Percentiles rank a stretch among this genome's conserved stretches.
Evolutionary conservation across 2,329 filamentous ascomycete genomes (phyloP).

Genomic region (Rasamsonia emersonii): DNA sequence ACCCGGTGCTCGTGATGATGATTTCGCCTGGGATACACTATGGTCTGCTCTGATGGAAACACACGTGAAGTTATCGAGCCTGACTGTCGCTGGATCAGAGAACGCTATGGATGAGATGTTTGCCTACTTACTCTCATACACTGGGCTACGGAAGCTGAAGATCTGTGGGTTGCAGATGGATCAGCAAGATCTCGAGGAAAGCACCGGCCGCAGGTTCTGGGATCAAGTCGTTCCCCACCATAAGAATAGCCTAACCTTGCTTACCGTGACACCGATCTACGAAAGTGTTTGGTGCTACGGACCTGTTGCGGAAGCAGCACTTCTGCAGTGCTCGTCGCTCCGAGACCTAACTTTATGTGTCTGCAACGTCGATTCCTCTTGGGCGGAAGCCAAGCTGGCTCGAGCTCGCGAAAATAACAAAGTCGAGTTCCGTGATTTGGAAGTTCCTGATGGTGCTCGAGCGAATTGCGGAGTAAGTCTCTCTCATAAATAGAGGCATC

Average conservation of each 20-base stretch:
- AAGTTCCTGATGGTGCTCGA: neutral
- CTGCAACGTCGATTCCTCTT: constrained; percentile 1
- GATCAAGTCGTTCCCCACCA: neutral
- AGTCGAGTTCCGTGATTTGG: neutral
- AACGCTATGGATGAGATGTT: constrained; percentile 1
- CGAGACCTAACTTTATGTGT: neutral
- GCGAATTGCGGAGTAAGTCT: neutral
- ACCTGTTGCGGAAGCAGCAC: neutral
- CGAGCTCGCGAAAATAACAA: neutral
- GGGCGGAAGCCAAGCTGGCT: neutral
- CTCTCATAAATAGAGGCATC: neutral
- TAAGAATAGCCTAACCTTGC: neutral
- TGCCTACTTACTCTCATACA: neutral
- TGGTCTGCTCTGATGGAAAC: neutral
- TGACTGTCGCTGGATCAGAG: neutral
- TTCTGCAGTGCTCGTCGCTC: neutral
- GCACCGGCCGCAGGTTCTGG: neutral
- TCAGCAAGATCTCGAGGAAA: neutral
- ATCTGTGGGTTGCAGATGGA: neutral
- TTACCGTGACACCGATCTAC: neutral
- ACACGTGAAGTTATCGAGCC: neutral
- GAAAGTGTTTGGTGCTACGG: neutral
- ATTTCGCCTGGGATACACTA: neutral
- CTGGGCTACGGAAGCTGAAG: constrained; percentile 1
- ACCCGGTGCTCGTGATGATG: neutral